Percentiles rank a stretch among this genome's conserved stretches.
phyloP scores from a whole-genome alignment of 208 protist genomes.

The Crithidia fasciculata region DNA sequence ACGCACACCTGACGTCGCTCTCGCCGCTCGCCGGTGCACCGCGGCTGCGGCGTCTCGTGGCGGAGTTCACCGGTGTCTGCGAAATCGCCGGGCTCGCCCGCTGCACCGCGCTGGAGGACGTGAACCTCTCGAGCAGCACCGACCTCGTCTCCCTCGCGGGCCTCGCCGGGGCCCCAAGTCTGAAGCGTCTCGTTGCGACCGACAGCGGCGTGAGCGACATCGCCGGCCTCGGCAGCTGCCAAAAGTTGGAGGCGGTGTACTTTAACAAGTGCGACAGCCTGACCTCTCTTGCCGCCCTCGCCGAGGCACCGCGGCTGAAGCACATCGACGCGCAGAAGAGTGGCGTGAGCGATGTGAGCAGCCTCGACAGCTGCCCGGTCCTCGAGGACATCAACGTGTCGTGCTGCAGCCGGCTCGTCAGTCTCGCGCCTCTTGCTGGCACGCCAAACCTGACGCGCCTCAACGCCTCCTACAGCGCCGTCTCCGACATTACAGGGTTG shows the following conservation, averaged over 20 bases:
- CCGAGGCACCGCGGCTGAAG: constrained; percentile 1
- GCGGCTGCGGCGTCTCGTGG: background rate
- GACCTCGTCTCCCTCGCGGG: constrained; percentile 2
- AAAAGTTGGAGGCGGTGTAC: constrained; percentile 3
- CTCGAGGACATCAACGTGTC: constrained; percentile 9
- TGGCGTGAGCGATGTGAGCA: constrained; percentile 10
- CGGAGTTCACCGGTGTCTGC: constrained; percentile 3
- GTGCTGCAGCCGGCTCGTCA: background rate
- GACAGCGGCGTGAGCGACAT: constrained; percentile 5
- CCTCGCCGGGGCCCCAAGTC: background rate
- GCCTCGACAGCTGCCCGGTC: background rate
- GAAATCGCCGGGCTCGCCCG: background rate
- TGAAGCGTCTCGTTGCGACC: background rate
- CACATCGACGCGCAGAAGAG: constrained; percentile 11
- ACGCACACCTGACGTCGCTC: constrained; percentile 3
- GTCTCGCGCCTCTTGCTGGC: constrained; percentile 4
- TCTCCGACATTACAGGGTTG: background rate
- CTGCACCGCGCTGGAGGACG: background rate
- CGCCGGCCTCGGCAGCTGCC: background rate
- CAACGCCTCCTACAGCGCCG: constrained; percentile 8
- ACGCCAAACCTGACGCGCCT: constrained; percentile 3
- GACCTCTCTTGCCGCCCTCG: background rate
- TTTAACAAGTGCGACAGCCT: constrained; percentile 5
- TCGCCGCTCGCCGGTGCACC: background rate
- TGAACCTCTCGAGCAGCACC: constrained; percentile 6